Base-by-base conservation (phyloP, 2,329 filamentous ascomycete species). In the Alternaria tenuissima region DNA sequence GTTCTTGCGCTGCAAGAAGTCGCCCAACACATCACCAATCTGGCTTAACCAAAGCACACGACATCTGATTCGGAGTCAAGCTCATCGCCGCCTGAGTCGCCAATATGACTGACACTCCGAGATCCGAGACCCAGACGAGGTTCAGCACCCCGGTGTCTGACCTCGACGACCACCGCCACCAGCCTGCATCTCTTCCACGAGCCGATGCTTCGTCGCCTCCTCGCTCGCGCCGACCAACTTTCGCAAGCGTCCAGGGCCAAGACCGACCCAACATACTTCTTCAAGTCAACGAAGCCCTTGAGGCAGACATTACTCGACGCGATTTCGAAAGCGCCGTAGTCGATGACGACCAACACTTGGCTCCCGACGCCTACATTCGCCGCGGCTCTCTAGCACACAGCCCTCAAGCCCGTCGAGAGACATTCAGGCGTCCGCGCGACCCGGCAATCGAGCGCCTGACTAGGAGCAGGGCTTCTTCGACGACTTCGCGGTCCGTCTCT, bases 311-410 rank as follows among this genome's bases (percentile, higher is more conserved):
- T n/a, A 80, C 79, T 43, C 72, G 91, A 39, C 88, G 92, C 57
- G 93, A 97, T 76, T 96, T 96, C 67, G 94, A 97, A 77, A 88
- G 95, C 68, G 93, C 92, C 14, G 84, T 97, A 34, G 82, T 90
- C 39, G 92, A 96, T 67, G 94, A 97, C 54, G 90, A 91, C 42
- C 65, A 60, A 18, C 58, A 71, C 47, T 56, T 76, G 24, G 84
- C 80, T 66, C 81, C 71, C 9, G 74, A 62, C 67, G 86, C 57
- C 83, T 79, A 85, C 71, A 72, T 57, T 24, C 74, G 73, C 70
- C 85, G 57, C 86, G 86, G 52, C 81, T 90, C 55, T 49, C 63
- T 67, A 7, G 66, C 64, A 14, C 61, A 66, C n/a, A 80, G 77
- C 63, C 79, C 81, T 0, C 68, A 78, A 30, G 76, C 71, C 28